These are phyloP conservation scores for Globisporangium perplexum DNA, from an alignment of 352 stramenopile genomes.

Conservation along the genomic window DNA sequence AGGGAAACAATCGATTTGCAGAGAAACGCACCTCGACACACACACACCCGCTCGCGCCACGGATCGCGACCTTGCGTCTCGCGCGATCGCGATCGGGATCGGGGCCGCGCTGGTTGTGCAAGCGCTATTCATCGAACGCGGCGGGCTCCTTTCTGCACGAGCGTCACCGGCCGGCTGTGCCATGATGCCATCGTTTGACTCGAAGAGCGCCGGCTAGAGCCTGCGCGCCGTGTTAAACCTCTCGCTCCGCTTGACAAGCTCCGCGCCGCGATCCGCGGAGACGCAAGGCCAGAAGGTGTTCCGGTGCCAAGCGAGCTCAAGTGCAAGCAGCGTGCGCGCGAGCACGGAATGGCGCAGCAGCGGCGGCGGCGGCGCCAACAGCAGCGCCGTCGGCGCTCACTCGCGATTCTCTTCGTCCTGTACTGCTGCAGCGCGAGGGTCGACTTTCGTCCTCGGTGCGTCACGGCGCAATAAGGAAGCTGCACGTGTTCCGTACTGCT, in stretches of 20 bases:
- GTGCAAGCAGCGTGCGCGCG: not conserved
- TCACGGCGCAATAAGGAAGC: too few species aligned
- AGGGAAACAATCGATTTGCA: not conserved
- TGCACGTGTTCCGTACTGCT: too few species aligned
- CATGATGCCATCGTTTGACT: not conserved
- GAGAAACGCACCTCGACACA: conserved; percentile 3
- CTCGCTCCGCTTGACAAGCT: not conserved
- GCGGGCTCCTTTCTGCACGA: not conserved
- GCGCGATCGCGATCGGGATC: too few species aligned
- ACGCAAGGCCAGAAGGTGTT: not conserved
- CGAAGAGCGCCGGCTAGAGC: too few species aligned
- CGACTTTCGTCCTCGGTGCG: too few species aligned
- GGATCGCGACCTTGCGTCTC: too few species aligned
- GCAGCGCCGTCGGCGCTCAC: too few species aligned
- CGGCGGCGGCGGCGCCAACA: too few species aligned
- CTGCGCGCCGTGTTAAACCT: not conserved
- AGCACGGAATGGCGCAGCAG: too few species aligned
- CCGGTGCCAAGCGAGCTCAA: not conserved
- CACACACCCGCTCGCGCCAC: not conserved
- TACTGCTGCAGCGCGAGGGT: too few species aligned
- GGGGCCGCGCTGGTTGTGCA: not conserved
- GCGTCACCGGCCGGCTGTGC: not conserved
- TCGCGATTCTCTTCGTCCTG: not conserved
- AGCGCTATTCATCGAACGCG: conserved; percentile 1
- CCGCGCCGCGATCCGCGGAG: not conserved